Conservation (phyloP, 345 rosid species). For the Eutrema yunnanense region DNA sequence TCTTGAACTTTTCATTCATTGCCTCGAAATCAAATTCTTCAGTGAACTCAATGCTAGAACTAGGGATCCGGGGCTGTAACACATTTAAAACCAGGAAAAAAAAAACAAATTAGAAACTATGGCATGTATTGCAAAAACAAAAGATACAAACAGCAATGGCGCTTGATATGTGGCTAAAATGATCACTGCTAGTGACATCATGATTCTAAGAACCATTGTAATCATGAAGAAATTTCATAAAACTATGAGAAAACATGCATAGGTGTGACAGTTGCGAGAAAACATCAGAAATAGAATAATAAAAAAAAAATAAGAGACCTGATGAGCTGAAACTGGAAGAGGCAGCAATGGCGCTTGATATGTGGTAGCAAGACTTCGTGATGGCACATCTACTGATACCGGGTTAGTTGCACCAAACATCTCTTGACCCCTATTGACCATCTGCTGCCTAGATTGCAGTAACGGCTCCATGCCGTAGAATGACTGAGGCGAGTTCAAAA, state of each 20-base stretch:
- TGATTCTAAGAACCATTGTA: neutral
- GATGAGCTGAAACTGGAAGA: slow-evolving; percentile 20
- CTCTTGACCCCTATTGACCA: slow-evolving; percentile 18
- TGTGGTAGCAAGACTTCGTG: slow-evolving; percentile 6
- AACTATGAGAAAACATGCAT: neutral
- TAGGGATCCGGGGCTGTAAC: slow-evolving; percentile 34
- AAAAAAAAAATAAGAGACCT: neutral
- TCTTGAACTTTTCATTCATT: slow-evolving; percentile 67
- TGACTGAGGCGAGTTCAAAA: neutral
- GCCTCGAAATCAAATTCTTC: slow-evolving; percentile 79
- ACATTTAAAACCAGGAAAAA: slow-evolving; percentile 13
- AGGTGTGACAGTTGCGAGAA: neutral
- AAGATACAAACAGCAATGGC: neutral
- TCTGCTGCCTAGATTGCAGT: slow-evolving; percentile 22
- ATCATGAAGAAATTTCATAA: neutral
- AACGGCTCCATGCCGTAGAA: slow-evolving; percentile 9
- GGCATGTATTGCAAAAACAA: neutral
- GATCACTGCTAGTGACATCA: neutral
- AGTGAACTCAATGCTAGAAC: slow-evolving; percentile 20
- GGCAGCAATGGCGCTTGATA: slow-evolving; percentile 25
- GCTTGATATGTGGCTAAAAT: neutral
- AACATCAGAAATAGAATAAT: neutral
- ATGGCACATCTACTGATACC: slow-evolving; percentile 6
- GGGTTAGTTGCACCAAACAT: slow-evolving; percentile 15
- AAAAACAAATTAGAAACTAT: neutral